Conservation (phyloP, 441 rosid species). For the Breynia disticha region DNA sequence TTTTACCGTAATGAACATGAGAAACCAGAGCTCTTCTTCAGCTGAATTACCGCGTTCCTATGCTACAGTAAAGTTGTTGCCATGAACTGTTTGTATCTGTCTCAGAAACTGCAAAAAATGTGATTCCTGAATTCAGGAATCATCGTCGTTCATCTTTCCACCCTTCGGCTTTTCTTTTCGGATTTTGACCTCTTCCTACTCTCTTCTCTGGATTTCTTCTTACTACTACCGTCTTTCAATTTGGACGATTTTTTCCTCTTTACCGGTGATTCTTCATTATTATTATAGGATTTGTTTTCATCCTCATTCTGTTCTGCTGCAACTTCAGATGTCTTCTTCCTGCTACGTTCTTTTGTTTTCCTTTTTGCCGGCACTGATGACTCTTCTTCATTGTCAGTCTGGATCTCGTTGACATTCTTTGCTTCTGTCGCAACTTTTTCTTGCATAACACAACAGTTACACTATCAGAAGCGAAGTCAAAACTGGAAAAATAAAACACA, state of each 20-base stretch:
- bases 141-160: constrained; percentile 8
- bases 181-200: constrained; percentile 22
- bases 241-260: constrained; percentile 25
- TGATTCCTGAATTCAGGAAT: too few species aligned
- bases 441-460: not conserved
- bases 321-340: too few species aligned
- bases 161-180: constrained; percentile 17
- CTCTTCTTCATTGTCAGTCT: constrained; percentile 20
- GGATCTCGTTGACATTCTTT: constrained; percentile 9
- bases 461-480: not conserved
- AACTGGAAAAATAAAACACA: too few species aligned
- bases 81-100: too few species aligned
- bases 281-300: constrained; percentile 14
- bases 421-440: constrained; percentile 23
- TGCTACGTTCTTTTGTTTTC: too few species aligned
- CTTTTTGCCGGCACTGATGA: constrained; percentile 21
- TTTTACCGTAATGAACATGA: too few species aligned
- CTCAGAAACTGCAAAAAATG: too few species aligned
- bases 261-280: constrained; percentile 18
- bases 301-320: constrained; percentile 7
- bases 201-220: constrained; percentile 14
- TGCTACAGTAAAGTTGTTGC: too few species aligned
- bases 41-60: too few species aligned
- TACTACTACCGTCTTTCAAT: constrained; percentile 18
- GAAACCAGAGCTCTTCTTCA: too few species aligned